These are phyloP conservation scores for Nakazawaea ishiwadae DNA, from an alignment of 805 yeast genomes.

Conservation along the genomic window DNA sequence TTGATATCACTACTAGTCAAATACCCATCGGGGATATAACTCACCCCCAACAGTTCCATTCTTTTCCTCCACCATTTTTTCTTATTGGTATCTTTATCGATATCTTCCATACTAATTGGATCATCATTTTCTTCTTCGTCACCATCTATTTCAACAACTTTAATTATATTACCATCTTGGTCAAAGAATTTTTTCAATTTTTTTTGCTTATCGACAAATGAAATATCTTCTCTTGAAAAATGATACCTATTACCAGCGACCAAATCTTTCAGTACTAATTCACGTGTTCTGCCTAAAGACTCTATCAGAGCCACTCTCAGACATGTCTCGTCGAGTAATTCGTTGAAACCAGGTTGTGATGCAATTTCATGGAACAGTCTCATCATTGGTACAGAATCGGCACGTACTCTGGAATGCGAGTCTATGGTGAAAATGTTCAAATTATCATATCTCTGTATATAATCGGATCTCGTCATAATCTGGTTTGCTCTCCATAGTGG, in stretches of 20 bases:
- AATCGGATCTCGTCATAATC: constrained; percentile 81
- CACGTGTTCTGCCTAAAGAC: constrained; percentile 73
- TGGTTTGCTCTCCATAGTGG: constrained; percentile 85
- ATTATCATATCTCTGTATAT: constrained; percentile 69
- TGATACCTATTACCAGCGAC: constrained; percentile 45
- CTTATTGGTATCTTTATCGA: constrained; percentile 23
- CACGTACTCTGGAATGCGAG: constrained; percentile 64
- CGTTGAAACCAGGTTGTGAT: constrained; percentile 64
- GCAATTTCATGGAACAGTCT: constrained; percentile 80
- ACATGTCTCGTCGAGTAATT: constrained; percentile 57
- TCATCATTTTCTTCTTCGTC: constrained; percentile 19
- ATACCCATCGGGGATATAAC: constrained; percentile 7
- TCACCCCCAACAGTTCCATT: constrained; percentile 25
- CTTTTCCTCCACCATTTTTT: constrained; percentile 45
- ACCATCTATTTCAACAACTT: constrained; percentile 13
- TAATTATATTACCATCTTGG: constrained; percentile 11
- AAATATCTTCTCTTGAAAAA: constrained; percentile 18
- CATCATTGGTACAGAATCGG: constrained; percentile 88
- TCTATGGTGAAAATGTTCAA: constrained; percentile 78
- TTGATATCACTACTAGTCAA: background rate
- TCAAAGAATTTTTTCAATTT: constrained; percentile 15
- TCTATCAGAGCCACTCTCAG: constrained; percentile 74
- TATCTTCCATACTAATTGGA: constrained; percentile 28
- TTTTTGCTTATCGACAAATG: constrained; percentile 4
- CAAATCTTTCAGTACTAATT: constrained; percentile 67